These are phyloP conservation scores for Seiridium cupressi DNA, from an alignment of 2,329 filamentous ascomycete species.

Conservation along the genomic window DNA sequence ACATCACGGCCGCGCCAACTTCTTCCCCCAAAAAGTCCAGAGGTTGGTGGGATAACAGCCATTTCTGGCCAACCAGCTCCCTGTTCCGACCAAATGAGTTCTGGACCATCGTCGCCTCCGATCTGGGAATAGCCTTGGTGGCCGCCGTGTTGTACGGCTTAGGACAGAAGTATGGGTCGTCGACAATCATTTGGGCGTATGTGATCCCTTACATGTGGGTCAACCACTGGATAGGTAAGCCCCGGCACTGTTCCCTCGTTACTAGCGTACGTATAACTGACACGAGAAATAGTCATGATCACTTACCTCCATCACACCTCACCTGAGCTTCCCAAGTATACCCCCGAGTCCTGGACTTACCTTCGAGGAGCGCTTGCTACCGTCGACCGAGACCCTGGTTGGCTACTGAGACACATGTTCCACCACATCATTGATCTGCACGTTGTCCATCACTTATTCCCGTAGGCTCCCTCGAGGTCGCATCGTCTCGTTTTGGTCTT, in stretches of 20 bases:
- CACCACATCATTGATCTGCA: conserved; percentile 65
- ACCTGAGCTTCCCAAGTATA: conserved; percentile 46
- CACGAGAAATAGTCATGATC: conserved; percentile 56
- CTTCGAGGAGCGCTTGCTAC: conserved; percentile 59
- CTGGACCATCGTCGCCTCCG: conserved; percentile 52
- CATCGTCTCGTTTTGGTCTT: not conserved
- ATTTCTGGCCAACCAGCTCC: conserved; percentile 58
- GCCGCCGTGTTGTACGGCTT: conserved; percentile 47
- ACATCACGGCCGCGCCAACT: conserved; percentile 47
- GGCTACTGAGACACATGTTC: conserved; percentile 60
- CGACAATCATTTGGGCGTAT: conserved; percentile 58
- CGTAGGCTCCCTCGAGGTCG: conserved; percentile 31
- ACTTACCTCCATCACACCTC: conserved; percentile 71
- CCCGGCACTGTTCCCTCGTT: not conserved
- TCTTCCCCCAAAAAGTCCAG: conserved; percentile 39
- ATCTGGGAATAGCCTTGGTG: conserved; percentile 53
- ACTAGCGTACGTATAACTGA: conserved; percentile 7
- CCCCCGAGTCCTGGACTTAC: conserved; percentile 57
- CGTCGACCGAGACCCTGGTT: conserved; percentile 62
- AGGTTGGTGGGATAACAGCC: conserved; percentile 43
- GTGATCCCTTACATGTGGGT: conserved; percentile 65
- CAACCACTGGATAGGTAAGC: conserved; percentile 65
- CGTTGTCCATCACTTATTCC: conserved; percentile 62
- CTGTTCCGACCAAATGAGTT: conserved; percentile 57
- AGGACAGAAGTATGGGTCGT: conserved; percentile 50